A percentile compares a stretch with the other conserved stretches of the same genome.
These are phyloP conservation scores for Diaporthe longicolla DNA, from an alignment of 2,329 filamentous ascomycete genomes.

Conservation along the genomic window DNA sequence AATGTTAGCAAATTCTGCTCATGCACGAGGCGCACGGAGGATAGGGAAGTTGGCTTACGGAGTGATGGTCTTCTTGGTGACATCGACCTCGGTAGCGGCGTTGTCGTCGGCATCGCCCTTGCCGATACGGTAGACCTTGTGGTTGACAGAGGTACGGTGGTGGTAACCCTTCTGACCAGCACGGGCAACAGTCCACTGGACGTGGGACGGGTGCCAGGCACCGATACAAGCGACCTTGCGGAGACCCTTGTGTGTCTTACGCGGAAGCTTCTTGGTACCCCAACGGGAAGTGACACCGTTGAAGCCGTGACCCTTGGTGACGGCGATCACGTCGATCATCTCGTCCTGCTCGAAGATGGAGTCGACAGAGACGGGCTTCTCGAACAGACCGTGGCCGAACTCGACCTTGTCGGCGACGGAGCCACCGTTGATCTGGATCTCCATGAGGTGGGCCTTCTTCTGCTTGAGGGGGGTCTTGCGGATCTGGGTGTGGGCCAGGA, in stretches of 20 bases:
- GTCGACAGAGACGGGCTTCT: conserved; percentile 97
- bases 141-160: conserved; percentile 99
- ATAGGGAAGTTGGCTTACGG: conserved; percentile 78
- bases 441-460: conserved; percentile 99
- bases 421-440: conserved; percentile 99
- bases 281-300: conserved; percentile 96
- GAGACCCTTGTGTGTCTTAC: conserved; percentile 99
- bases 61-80: conserved; percentile 99
- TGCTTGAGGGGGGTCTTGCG: conserved; percentile 99
- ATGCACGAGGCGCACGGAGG: neutral
- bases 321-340: conserved; percentile 99
- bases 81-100: conserved; percentile 94
- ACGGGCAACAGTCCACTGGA: conserved; percentile 99
- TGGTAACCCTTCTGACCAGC: conserved; percentile 99
- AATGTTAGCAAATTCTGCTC: conserved; percentile 20
- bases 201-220: conserved; percentile 99
- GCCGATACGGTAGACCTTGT: conserved; percentile 99
- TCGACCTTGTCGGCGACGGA: conserved; percentile 96
- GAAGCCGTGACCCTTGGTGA: conserved; percentile 99
- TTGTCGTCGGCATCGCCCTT: conserved; percentile 92
- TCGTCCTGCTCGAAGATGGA: conserved; percentile 99
- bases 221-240: conserved; percentile 99
- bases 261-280: conserved; percentile 99
- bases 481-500: conserved; percentile 99
- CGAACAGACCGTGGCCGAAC: conserved; percentile 95